These are phyloP conservation scores for Aureobasidium sp. DNA, from an alignment of 2,329 filamentous ascomycete genomes.

Conservation along the genomic window DNA sequence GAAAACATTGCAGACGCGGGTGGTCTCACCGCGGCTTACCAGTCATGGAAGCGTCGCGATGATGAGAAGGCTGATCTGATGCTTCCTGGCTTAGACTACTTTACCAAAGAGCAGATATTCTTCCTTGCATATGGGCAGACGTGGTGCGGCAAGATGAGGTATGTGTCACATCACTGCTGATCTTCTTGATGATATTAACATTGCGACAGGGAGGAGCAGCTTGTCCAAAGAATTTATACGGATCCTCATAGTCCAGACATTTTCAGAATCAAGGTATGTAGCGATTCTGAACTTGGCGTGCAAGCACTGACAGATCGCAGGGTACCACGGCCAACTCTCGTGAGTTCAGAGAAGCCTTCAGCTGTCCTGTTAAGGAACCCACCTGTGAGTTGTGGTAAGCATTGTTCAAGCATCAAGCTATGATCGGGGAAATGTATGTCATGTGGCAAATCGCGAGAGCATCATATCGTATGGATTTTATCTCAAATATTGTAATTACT, in stretches of 20 bases:
- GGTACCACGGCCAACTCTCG: conserved; percentile 61
- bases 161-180: neutral
- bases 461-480: too few species aligned
- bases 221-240: conserved; percentile 51
- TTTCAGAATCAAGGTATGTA: conserved; percentile 40
- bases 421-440: too few species aligned
- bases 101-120: conserved; percentile 63
- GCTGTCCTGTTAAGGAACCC: conserved; percentile 58
- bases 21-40: conserved; percentile 55
- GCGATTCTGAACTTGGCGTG: fast-evolving
- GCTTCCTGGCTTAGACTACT: conserved; percentile 55
- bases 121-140: conserved; percentile 43
- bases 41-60: conserved; percentile 58
- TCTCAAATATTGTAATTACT: too few species aligned
- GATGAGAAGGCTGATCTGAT: conserved; percentile 44
- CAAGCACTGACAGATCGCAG: neutral
- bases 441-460: too few species aligned
- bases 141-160: conserved; percentile 57
- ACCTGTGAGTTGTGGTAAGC: conserved; percentile 63
- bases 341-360: conserved; percentile 61
- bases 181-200: neutral
- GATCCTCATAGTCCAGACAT: conserved; percentile 61
- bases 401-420: neutral
- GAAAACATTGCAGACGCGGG: conserved; percentile 69
- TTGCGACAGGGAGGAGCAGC: conserved; percentile 45